Conservation (phyloP, 345 rosid genomes). For the Salix brachista region DNA sequence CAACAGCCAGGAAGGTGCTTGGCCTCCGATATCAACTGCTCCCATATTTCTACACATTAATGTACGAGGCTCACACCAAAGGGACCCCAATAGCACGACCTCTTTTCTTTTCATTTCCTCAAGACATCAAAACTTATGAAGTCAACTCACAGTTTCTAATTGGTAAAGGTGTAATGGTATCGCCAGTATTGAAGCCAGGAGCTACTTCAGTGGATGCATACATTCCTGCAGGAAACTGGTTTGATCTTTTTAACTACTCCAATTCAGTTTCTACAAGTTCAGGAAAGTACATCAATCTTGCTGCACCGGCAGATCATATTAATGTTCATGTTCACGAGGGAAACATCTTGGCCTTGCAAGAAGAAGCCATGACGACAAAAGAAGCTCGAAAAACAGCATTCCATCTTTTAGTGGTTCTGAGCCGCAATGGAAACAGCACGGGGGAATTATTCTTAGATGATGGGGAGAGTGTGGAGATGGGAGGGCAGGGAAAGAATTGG, state of each 20-base stretch:
- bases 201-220: conserved; percentile 44
- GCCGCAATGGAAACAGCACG: conserved; percentile 30
- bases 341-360: conserved; percentile 63
- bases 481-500: conserved; percentile 48
- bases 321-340: conserved; percentile 64
- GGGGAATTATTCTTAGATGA: conserved; percentile 67
- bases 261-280: conserved; percentile 27
- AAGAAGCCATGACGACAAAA: conserved; percentile 54
- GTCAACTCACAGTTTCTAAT: conserved; percentile 52
- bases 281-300: conserved; percentile 39
- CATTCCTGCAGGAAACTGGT: conserved; percentile 72
- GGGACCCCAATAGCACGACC: conserved; percentile 76
- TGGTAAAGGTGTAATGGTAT: conserved; percentile 57
- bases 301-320: conserved; percentile 50
- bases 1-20: conserved; percentile 59
- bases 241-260: conserved; percentile 57
- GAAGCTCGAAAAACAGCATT: conserved; percentile 52
- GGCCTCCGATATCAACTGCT: conserved; percentile 63
- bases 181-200: conserved; percentile 47
- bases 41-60: conserved; percentile 64
- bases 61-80: conserved; percentile 52
- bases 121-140: conserved; percentile 46
- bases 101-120: conserved; percentile 66
- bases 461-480: conserved; percentile 60
- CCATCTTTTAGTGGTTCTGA: conserved; percentile 45